phyloP scores from a whole-genome alignment of 1,284 basidiomycete genomes.

The Inonotus obliquus region DNA sequence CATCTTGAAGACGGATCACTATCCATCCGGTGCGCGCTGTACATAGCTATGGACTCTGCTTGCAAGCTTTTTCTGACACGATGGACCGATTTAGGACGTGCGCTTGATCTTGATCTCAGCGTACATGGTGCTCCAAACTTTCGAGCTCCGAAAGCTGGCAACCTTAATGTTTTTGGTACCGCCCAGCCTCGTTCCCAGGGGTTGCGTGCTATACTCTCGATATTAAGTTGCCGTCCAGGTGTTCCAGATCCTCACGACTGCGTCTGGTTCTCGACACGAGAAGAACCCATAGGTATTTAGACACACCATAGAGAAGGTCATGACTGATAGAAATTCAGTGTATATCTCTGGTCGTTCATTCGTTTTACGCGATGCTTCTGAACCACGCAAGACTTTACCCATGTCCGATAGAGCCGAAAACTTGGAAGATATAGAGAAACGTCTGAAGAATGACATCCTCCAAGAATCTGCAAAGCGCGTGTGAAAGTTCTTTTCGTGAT shows the following conservation, averaged over 20 bases:
- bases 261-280: conserved; percentile 82
- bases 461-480: conserved; percentile 74
- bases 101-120: conserved; percentile 87
- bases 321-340: conserved; percentile 39
- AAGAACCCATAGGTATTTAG: conserved; percentile 71
- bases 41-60: conserved; percentile 6
- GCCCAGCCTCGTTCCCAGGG: conserved; percentile 96
- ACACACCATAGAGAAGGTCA: conserved; percentile 2
- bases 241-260: conserved; percentile 60
- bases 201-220: conserved; percentile 85
- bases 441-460: conserved; percentile 92
- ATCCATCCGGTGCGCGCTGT: conserved; percentile 63
- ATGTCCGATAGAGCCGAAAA: conserved; percentile 93
- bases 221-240: conserved; percentile 76
- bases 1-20: conserved; percentile 92
- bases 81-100: conserved; percentile 52
- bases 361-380: conserved; percentile 89
- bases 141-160: conserved; percentile 70
- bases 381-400: conserved; percentile 77
- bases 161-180: conserved; percentile 86
- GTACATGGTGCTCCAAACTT: conserved; percentile 97
- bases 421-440: conserved; percentile 90
- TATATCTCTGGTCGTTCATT: conserved; percentile 95
- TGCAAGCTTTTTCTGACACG: background rate
- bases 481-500: background rate